phyloP scores from a whole-genome alignment of 106 monocot species.

The Dactylorhiza incarnata region DNA sequence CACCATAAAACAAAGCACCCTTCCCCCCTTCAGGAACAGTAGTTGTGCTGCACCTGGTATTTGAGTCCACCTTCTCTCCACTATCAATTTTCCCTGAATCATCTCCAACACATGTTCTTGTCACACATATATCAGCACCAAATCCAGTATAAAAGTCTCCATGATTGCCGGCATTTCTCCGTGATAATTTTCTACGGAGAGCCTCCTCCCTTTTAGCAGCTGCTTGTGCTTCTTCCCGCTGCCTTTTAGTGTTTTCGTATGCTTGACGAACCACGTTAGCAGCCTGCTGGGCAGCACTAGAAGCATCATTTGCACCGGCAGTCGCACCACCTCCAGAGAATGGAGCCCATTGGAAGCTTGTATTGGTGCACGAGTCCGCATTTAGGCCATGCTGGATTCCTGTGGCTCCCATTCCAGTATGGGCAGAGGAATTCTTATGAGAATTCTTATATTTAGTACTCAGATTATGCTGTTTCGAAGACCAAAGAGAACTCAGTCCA shows the following conservation, averaged over 20 bases:
- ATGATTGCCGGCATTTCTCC: conserved; percentile 4
- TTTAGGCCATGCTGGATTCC: conserved; percentile 13
- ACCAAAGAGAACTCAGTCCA: conserved; percentile 22
- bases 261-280: conserved; percentile 35
- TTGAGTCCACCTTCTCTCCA: neutral
- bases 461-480: conserved; percentile 19
- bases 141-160: conserved; percentile 9
- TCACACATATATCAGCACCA: conserved; percentile 16
- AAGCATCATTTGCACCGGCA: conserved; percentile 11
- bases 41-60: neutral
- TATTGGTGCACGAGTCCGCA: conserved; percentile 9
- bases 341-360: conserved; percentile 30
- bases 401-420: neutral
- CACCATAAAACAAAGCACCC: neutral
- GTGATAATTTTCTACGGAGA: conserved; percentile 12
- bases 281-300: conserved; percentile 11
- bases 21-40: conserved; percentile 1
- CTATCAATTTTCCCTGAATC: neutral
- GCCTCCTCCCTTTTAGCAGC: conserved; percentile 21
- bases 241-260: conserved; percentile 41
- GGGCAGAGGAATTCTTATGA: conserved; percentile 11
- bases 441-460: neutral
- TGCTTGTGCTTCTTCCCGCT: conserved; percentile 30
- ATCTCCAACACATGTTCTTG: conserved; percentile 17
- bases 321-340: conserved; percentile 24